Conservation (phyloP, 306 rosid genomes). For the Senna tora region DNA sequence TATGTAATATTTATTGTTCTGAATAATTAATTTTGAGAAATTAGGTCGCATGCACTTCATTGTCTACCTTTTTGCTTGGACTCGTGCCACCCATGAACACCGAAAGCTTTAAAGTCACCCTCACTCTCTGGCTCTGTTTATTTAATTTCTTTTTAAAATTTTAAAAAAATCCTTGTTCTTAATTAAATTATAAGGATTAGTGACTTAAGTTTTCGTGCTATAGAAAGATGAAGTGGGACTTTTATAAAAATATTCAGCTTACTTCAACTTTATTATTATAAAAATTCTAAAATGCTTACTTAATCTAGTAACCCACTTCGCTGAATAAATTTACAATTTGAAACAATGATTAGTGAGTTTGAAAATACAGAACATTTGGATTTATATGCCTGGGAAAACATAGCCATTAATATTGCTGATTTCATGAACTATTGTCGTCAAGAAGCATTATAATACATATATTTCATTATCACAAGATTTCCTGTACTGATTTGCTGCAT, state of each 20-base stretch:
- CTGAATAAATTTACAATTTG: not conserved
- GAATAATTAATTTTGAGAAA: not conserved
- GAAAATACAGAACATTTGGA: not conserved
- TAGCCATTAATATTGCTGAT: not conserved
- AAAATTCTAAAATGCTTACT: no score
- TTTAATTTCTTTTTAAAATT: not conserved
- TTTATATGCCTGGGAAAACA: not conserved
- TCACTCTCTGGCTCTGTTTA: not conserved
- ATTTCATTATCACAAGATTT: not conserved
- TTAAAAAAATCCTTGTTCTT: not conserved
- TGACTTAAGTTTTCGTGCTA: constrained; percentile 27
- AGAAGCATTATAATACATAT: not conserved
- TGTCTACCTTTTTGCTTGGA: constrained; percentile 11
- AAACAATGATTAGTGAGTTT: not conserved
- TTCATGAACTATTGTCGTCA: constrained; percentile 8
- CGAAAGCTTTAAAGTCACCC: constrained; percentile 26
- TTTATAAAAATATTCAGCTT: not conserved
- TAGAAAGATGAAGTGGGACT: constrained; percentile 6
- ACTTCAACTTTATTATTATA: constrained; percentile 2
- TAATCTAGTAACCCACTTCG: no score
- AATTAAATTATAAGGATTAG: no score
- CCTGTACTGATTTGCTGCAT: not conserved
- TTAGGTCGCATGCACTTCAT: not conserved
- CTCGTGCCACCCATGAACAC: constrained; percentile 20
- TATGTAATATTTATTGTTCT: no score